These are phyloP conservation scores for Naganishia kalamii DNA, from an alignment of 768 basidiomycete species.

Conservation along the genomic window DNA sequence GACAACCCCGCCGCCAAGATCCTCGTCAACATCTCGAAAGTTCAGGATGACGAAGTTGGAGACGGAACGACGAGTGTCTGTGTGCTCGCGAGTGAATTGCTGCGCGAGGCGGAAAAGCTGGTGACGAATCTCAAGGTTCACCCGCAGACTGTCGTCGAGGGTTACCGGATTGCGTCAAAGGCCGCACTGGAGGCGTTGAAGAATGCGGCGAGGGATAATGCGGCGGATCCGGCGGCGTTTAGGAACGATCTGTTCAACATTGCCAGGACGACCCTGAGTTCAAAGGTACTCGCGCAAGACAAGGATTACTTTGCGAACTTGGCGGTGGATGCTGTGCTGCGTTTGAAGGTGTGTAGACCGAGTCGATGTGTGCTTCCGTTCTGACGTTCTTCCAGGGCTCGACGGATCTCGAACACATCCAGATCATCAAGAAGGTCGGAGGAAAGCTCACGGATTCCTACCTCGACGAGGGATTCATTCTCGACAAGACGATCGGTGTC, in stretches of 20 bases:
- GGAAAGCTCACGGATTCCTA: slow-evolving; percentile 97
- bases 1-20: slow-evolving; percentile 99
- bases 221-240: slow-evolving; percentile 67
- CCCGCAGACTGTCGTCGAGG: slow-evolving; percentile 96
- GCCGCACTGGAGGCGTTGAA: slow-evolving; percentile 82
- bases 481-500: slow-evolving; percentile 88
- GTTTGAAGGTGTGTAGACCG: slow-evolving; percentile 62
- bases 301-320: slow-evolving; percentile 97
- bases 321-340: slow-evolving; percentile 90
- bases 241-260: slow-evolving; percentile 91
- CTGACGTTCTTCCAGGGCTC: slow-evolving; percentile 60
- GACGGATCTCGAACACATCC: slow-evolving; percentile 93
- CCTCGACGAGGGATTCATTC: slow-evolving; percentile 93
- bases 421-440: slow-evolving; percentile 99
- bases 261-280: slow-evolving; percentile 87
- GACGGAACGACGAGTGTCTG: slow-evolving; percentile 67
- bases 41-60: slow-evolving; percentile 99
- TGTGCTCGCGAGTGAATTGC: slow-evolving; percentile 80
- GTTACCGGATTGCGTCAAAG: slow-evolving; percentile 82
- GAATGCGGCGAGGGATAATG: slow-evolving; percentile 72
- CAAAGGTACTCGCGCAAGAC: slow-evolving; percentile 92
- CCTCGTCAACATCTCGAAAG: slow-evolving; percentile 97
- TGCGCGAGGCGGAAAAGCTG: slow-evolving; percentile 92
- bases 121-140: slow-evolving; percentile 80
- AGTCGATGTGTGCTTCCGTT: background rate